Percentiles rank a stretch among this genome's conserved stretches.
Conservation (phyloP, 192 early-diverging fungal species). For the Chytriomyces sp. region DNA sequence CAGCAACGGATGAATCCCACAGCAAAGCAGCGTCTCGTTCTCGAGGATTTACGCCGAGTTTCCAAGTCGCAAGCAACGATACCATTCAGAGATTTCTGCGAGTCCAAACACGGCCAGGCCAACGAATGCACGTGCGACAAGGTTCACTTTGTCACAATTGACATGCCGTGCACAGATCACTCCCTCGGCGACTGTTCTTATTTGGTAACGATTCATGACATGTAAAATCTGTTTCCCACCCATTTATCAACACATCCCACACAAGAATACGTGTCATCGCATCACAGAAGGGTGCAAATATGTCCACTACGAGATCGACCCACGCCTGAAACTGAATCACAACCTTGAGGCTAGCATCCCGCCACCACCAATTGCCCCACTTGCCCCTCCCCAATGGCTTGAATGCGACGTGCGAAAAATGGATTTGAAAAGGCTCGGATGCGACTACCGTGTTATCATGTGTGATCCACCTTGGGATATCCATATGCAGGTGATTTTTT, state of each 20-base stretch:
- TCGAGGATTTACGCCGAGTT: background rate
- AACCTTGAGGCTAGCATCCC: conserved; percentile 20
- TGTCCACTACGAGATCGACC: conserved; percentile 66
- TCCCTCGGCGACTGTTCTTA: conserved; percentile 69
- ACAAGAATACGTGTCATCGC: conserved; percentile 63
- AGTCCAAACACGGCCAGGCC: conserved; percentile 51
- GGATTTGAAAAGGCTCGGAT: conserved; percentile 59
- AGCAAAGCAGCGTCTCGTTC: conserved; percentile 21
- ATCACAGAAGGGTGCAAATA: conserved; percentile 65
- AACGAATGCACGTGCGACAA: conserved; percentile 22
- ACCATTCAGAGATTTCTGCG: conserved; percentile 59
- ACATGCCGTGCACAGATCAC: conserved; percentile 55
- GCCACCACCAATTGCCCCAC: conserved; percentile 31
- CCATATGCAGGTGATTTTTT: conserved; percentile 54
- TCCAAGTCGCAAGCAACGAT: background rate
- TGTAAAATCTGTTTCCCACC: background rate
- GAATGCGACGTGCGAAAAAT: conserved; percentile 65
- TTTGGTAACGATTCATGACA: conserved; percentile 2
- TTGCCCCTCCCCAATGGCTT: conserved; percentile 68
- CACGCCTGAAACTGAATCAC: conserved; percentile 10
- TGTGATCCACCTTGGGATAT: conserved; percentile 71
- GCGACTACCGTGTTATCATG: conserved; percentile 65
- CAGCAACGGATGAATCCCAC: background rate
- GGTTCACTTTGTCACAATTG: conserved; percentile 61
- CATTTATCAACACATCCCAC: conserved; percentile 20